phyloP scores from a whole-genome alignment of 1,139 yeast species.

The Hansenula sp. region DNA sequence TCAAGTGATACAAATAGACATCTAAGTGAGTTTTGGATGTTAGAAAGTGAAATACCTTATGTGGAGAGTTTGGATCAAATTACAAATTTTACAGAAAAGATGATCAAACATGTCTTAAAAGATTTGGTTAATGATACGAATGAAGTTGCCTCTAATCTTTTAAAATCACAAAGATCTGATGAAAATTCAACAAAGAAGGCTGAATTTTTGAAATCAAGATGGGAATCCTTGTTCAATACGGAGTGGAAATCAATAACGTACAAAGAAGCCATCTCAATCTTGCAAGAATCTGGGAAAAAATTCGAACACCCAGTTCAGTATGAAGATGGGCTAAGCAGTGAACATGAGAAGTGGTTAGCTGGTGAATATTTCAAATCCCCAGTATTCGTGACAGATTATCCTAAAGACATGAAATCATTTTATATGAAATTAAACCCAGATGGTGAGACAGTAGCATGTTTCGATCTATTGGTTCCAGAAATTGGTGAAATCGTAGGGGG shows the following conservation, averaged over 20 bases:
- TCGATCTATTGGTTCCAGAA: conserved; percentile 82
- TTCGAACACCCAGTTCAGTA: conserved; percentile 41
- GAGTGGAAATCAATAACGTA: conserved; percentile 76
- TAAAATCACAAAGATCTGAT: conserved; percentile 34
- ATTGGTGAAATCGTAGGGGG: conserved; percentile 98
- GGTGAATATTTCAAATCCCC: conserved; percentile 65
- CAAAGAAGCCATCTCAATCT: conserved; percentile 60
- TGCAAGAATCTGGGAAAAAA: conserved; percentile 30
- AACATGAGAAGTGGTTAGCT: conserved; percentile 90
- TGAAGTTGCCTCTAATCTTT: conserved; percentile 38
- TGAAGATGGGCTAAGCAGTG: conserved; percentile 77
- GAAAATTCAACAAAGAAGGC: conserved; percentile 28
- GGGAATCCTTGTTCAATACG: conserved; percentile 23
- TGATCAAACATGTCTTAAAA: conserved; percentile 56
- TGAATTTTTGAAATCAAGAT: conserved; percentile 24
- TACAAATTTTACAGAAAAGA: conserved; percentile 60
- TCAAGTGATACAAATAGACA: conserved; percentile 88
- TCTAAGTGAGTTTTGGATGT: conserved; percentile 95
- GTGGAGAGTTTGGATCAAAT: conserved; percentile 53
- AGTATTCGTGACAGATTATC: conserved; percentile 88
- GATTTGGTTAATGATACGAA: conserved; percentile 31
- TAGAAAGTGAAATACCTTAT: conserved; percentile 86
- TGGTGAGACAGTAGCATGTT: conserved; percentile 76
- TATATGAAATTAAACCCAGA: conserved; percentile 64
- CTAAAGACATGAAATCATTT: conserved; percentile 75